Evolutionary conservation across 495 filamentous ascomycete species (phyloP).

Genomic region (Trichocladium uniseriatum): DNA sequence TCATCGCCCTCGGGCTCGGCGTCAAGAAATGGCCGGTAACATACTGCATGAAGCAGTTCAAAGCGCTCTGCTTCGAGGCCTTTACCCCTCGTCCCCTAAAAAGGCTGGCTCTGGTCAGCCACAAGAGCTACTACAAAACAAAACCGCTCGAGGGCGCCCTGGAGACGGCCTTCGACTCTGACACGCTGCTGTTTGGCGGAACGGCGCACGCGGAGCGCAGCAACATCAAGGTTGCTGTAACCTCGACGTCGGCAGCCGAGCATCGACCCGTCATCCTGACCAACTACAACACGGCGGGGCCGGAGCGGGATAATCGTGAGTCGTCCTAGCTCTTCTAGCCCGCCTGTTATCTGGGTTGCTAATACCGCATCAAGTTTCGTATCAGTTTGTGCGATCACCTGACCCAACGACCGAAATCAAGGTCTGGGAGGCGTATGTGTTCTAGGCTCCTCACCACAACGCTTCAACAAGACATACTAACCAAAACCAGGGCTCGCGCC

Average conservation of each 20-base stretch:
- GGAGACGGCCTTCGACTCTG: conserved; percentile 20
- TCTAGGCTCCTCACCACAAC: too few relatives aligned
- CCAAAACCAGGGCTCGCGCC: conserved; percentile 27
- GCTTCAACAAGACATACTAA: too few relatives aligned
- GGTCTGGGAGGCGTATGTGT: conserved; percentile 41
- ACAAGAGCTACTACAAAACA: conserved; percentile 31
- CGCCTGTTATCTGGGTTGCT: background rate
- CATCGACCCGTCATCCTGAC: conserved; percentile 35
- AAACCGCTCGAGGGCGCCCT: conserved; percentile 31
- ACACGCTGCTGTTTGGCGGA: conserved; percentile 35
- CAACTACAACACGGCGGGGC: conserved; percentile 39
- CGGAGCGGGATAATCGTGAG: background rate
- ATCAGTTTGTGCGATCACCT: conserved; percentile 39
- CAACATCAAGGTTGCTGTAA: conserved; percentile 38
- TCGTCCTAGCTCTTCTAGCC: background rate
- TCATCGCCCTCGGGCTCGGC: conserved; percentile 48
- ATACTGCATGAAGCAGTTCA: conserved; percentile 35
- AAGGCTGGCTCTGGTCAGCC: conserved; percentile 27
- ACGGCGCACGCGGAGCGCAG: conserved; percentile 8
- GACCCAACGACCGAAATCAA: conserved; percentile 34
- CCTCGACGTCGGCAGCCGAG: conserved; percentile 32
- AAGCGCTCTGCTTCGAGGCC: conserved; percentile 31
- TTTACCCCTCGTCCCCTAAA: conserved; percentile 34
- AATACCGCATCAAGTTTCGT: conserved; percentile 14
- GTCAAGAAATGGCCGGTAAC: conserved; percentile 40